A percentile compares a stretch with the other conserved stretches of the same genome.
Evolutionary conservation across 2,329 filamentous ascomycete genomes (phyloP).

Genomic region (Pseudocercospora ulei): DNA sequence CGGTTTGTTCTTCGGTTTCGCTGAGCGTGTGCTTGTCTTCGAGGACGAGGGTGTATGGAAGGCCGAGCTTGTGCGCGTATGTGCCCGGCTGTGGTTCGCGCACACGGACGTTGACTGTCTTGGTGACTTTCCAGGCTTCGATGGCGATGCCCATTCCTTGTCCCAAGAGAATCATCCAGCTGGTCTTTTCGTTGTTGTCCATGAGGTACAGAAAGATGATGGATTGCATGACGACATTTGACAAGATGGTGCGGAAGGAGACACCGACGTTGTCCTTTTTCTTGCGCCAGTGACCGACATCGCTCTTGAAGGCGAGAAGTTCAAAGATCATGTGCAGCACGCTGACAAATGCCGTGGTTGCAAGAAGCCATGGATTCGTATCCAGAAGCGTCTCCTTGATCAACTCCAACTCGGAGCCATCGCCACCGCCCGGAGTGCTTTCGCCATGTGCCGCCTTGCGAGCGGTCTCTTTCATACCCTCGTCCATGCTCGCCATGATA

Average conservation of each 20-base stretch:
- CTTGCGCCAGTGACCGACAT: conserved; percentile 95
- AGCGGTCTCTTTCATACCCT: conserved; percentile 74
- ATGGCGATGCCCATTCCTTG: conserved; percentile 76
- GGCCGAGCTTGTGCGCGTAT: conserved; percentile 41
- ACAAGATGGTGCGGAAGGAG: conserved; percentile 87
- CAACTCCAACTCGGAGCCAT: conserved; percentile 91
- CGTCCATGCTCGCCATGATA: conserved; percentile 72
- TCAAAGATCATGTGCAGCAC: conserved; percentile 92
- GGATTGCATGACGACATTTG: conserved; percentile 94
- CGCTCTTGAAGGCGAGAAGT: conserved; percentile 90
- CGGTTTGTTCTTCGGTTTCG: conserved; percentile 92
- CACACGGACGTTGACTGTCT: conserved; percentile 78
- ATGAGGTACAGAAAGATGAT: conserved; percentile 94
- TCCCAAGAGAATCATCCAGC: conserved; percentile 95
- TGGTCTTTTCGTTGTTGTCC: conserved; percentile 95
- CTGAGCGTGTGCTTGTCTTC: conserved; percentile 96
- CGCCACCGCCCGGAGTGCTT: conserved; percentile 63
- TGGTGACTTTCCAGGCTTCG: conserved; percentile 92
- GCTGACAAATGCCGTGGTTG: conserved; percentile 71
- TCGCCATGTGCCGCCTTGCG: conserved; percentile 66
- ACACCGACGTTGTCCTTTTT: conserved; percentile 99
- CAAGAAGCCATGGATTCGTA: conserved; percentile 84
- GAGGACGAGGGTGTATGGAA: conserved; percentile 69
- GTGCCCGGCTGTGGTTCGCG: conserved; percentile 59
- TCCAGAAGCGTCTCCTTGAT: conserved; percentile 92